Base-by-base conservation (phyloP, 2,329 filamentous ascomycete genomes). In the Huntiella abstrusa region DNA sequence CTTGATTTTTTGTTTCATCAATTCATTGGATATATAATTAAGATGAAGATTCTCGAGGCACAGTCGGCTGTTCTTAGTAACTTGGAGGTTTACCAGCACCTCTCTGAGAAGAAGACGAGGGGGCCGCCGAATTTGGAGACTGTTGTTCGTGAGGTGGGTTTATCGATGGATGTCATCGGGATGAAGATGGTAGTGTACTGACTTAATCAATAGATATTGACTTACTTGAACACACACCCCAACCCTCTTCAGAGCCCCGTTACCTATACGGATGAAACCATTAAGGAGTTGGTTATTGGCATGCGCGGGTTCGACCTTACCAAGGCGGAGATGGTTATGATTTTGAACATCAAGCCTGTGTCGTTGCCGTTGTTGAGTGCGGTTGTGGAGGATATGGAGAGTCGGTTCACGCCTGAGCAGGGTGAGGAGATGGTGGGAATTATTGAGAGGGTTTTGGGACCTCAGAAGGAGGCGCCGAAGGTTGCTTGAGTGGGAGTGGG, bases 51-150 rank as follows among this genome's bases (percentile, higher is more conserved):
- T 56, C 63, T 84, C 54, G 79, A 81, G 56, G 66, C 79, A 3
- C 78, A 84, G 57, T 74, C 74, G 28, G 78, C 77, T 4, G 69
- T 78, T 37, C 65, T 86, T 55, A 74, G 75, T 58, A 85, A 85
- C 59, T 79, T 73, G 52, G 81, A 85, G 65, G 79, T 85, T 52
- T 77, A 77, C 55, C 65, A 70, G 48, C 79, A 83, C 54, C 61
- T 85, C 35, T 62, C 62, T 4, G 69, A 77, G 41, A 59, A 64
- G 45, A 69, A 69, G 51, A 67, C 65, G 12, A 64, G 68, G 36
- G 65, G 70, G 3, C 72, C 73, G 1, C 64, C 64, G 17, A 78
- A 78, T 52, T 63, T 77, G 2, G 70, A 75, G 55, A 75, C 69
- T 0, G 62, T 81, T 17, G 68, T 79, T 45, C 70, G 68, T 57